These are phyloP conservation scores for Kazachstania kunashirensis DNA, from an alignment of 805 yeast species.

Conservation along the genomic window DNA sequence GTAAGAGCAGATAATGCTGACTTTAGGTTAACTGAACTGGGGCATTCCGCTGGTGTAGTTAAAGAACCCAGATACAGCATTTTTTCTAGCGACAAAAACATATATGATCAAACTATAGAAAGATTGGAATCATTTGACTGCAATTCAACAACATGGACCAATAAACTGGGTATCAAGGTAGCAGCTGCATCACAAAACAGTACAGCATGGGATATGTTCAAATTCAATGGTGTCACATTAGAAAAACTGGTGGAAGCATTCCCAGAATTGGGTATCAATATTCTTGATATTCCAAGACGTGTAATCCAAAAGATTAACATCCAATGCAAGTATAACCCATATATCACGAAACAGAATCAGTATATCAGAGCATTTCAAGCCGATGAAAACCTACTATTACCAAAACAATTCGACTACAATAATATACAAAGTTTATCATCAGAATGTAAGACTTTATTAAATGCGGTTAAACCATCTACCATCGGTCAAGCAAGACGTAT, in stretches of 20 bases:
- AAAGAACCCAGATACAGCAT: slow-evolving; percentile 45
- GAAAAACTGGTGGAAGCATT: slow-evolving; percentile 24
- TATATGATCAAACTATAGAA: slow-evolving; percentile 37
- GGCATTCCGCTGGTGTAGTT: slow-evolving; percentile 58
- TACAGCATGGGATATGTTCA: slow-evolving; percentile 63
- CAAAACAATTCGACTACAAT: slow-evolving; percentile 54
- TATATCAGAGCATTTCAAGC: slow-evolving; percentile 70
- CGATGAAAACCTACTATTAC: slow-evolving; percentile 71
- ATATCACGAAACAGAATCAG: slow-evolving; percentile 60
- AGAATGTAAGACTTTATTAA: slow-evolving; percentile 62
- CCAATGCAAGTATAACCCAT: slow-evolving; percentile 77
- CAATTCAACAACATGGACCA: slow-evolving; percentile 58
- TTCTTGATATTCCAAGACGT: slow-evolving; percentile 33
- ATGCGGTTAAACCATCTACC: slow-evolving; percentile 73
- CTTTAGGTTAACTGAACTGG: slow-evolving; percentile 62
- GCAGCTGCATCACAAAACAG: slow-evolving; percentile 46
- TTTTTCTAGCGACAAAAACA: slow-evolving; percentile 35
- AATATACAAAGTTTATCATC: slow-evolving; percentile 54
- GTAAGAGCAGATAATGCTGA: slow-evolving; percentile 95
- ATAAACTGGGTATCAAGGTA: slow-evolving; percentile 36
- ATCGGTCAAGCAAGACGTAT: slow-evolving; percentile 92
- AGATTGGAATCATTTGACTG: slow-evolving; percentile 37
- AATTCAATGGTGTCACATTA: slow-evolving; percentile 39
- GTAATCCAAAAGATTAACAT: slow-evolving; percentile 54
- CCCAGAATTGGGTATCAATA: slow-evolving; percentile 30